Base-by-base conservation (phyloP, 192 early-diverging fungal genomes). In the Backusella morwellensis region DNA sequence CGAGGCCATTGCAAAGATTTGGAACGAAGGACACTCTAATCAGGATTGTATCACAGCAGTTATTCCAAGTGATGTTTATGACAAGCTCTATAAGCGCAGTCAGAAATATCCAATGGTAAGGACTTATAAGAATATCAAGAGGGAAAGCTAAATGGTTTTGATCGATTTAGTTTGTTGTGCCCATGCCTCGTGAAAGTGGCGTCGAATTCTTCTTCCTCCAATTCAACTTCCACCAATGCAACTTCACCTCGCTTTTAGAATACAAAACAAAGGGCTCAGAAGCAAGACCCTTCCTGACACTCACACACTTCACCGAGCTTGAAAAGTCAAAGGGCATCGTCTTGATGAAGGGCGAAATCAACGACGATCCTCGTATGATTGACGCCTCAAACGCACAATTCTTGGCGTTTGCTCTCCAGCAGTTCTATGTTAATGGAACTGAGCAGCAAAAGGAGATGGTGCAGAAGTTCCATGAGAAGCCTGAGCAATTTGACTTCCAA, bases 291-390 rank as follows among this genome's bases (percentile, higher is more conserved):
- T 90, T 88, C 72, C 85, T 98, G 63, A 93, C 94, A 26, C 81
- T 98, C 67, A 95, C 94, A 17, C 93, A 96, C 79, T 97, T 95
- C 87, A 92, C 92, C 54, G 97, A 98, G 35, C 84, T 97, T 63
- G 78, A 86, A 19, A 90, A 93, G 6, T 80, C 84, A 80, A 95
- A 97, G 82, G 92, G 87, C 36, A 86, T 98, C 69, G 96, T 98
- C 38, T 87, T 98, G 36, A 97, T 98, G 97, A 83, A 90, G 14
- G 97, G 97, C 21, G 93, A 95, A 73, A 71, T 92, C 41, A 85
- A 89, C 4, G 84, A 84, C 15, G 82, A 89, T 21, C 79, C 83
- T 19, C 83, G 80, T 12, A 78, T 89, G 52, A 74, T 97, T 35
- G 88, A 87, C 14, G 63, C 88, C 15, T 81, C 86, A 21, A 92